Evolutionary conservation across 306 rosid species (phyloP).

Genomic region (Ziziphus jujuba): DNA sequence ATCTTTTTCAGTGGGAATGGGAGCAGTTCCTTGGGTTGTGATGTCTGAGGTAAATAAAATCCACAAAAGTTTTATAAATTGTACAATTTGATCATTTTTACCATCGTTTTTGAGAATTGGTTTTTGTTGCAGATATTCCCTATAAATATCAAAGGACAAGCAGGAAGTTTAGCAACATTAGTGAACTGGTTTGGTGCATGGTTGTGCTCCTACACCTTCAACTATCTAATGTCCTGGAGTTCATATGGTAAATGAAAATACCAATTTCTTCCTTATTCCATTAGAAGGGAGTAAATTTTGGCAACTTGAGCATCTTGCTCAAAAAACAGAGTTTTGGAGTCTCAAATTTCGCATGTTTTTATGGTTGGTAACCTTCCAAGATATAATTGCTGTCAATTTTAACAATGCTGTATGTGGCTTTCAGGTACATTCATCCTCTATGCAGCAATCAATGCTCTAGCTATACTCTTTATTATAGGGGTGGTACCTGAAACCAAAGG

Average conservation of each 20-base stretch:
- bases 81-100: not conserved
- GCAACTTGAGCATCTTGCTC: too few species aligned
- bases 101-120: not conserved
- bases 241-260: constrained; percentile 57
- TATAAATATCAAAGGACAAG: constrained; percentile 74
- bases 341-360: too few species aligned
- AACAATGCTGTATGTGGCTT: constrained; percentile 24
- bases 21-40: constrained; percentile 94
- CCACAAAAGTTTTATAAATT: not conserved
- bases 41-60: constrained; percentile 80
- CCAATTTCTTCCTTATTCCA: constrained; percentile 7
- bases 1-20: constrained; percentile 87
- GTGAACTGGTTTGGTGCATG: constrained; percentile 95
- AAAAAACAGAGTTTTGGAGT: too few species aligned
- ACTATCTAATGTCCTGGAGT: constrained; percentile 85
- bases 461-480: constrained; percentile 56
- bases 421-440: constrained; percentile 82
- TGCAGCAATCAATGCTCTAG: constrained; percentile 64
- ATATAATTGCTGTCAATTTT: constrained; percentile 14
- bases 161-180: constrained; percentile 86
- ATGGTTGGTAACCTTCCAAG: not conserved
- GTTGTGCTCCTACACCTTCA: constrained; percentile 84
- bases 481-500: constrained; percentile 94
- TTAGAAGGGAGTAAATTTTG: not conserved
- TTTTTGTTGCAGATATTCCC: constrained; percentile 71